These are phyloP conservation scores for Ogataea degrootiae DNA, from an alignment of 805 yeast species.

Conservation along the genomic window DNA sequence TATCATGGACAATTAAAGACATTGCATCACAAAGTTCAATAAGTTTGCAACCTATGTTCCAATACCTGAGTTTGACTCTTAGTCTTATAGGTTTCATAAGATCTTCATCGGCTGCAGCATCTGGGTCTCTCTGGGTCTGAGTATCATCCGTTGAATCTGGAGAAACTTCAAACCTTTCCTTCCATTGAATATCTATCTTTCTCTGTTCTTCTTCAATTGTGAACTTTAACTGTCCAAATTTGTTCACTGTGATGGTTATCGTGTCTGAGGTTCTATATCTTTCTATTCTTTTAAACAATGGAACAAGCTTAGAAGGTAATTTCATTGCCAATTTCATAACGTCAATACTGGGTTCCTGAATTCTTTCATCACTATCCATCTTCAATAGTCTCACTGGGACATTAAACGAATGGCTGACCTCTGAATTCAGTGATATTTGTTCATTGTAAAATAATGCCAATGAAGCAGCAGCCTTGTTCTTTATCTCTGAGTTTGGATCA, in stretches of 20 bases:
- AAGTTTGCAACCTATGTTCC: constrained; percentile 62
- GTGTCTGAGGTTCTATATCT: constrained; percentile 53
- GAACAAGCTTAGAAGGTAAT: constrained; percentile 42
- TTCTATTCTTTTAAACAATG: constrained; percentile 58
- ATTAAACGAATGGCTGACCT: constrained; percentile 59
- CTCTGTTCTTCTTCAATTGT: constrained; percentile 52
- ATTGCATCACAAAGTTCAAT: constrained; percentile 59
- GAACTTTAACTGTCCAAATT: constrained; percentile 46
- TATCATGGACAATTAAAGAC: constrained; percentile 45
- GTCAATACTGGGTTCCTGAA: constrained; percentile 60
- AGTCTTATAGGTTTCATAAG: constrained; percentile 37
- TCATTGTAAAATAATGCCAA: constrained; percentile 54
- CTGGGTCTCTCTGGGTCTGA: not conserved
- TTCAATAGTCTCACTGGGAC: constrained; percentile 67
- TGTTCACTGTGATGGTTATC: constrained; percentile 46
- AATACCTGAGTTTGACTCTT: constrained; percentile 53
- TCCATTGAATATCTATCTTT: constrained; percentile 56
- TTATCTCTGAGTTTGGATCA: constrained; percentile 2
- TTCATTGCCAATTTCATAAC: constrained; percentile 54
- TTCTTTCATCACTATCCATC: constrained; percentile 45
- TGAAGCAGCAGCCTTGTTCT: constrained; percentile 37
- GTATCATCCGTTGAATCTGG: constrained; percentile 22
- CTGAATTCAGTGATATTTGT: constrained; percentile 34
- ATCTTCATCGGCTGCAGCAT: constrained; percentile 9
- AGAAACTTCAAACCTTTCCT: constrained; percentile 44